These are phyloP conservation scores for Ceratobasidium papillatum DNA, from an alignment of 1,284 basidiomycete genomes.

Conservation along the genomic window DNA sequence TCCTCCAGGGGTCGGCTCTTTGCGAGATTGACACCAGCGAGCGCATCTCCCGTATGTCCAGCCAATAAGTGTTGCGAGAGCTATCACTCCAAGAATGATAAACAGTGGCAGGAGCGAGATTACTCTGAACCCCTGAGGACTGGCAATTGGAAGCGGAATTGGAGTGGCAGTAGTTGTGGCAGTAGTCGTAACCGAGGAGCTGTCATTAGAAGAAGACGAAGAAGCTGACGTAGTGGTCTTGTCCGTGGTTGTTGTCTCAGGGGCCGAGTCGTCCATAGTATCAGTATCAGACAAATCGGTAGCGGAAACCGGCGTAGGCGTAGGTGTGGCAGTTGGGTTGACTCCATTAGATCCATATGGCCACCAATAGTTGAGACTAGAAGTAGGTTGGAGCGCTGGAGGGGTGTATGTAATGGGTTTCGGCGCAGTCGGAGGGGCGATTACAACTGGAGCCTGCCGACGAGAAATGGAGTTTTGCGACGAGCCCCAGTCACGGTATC, in stretches of 20 bases:
- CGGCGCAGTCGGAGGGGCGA: constrained; percentile 6
- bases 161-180: background rate
- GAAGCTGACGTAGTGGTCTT: background rate
- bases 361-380: constrained; percentile 39
- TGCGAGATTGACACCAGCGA: background rate
- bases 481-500: background rate
- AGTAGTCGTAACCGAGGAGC: background rate
- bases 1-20: background rate
- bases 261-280: background rate
- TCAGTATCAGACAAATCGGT: no score
- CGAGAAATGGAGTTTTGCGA: background rate
- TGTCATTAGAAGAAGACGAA: background rate
- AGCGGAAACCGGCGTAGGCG: background rate
- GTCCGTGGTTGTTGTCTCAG: background rate
- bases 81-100: constrained; percentile 17
- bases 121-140: background rate
- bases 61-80: constrained; percentile 13
- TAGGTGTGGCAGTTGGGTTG: constrained; percentile 10
- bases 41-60: constrained; percentile 28
- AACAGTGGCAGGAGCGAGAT: constrained; percentile 20
- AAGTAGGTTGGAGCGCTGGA: background rate
- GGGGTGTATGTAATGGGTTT: background rate
- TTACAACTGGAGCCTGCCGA: constrained; percentile 17
- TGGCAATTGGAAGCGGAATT: background rate
- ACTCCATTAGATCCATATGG: constrained; percentile 35